These are phyloP conservation scores for Alloteropsis semialata DNA, from an alignment of 176 grass and related monocot genomes.

Conservation along the genomic window DNA sequence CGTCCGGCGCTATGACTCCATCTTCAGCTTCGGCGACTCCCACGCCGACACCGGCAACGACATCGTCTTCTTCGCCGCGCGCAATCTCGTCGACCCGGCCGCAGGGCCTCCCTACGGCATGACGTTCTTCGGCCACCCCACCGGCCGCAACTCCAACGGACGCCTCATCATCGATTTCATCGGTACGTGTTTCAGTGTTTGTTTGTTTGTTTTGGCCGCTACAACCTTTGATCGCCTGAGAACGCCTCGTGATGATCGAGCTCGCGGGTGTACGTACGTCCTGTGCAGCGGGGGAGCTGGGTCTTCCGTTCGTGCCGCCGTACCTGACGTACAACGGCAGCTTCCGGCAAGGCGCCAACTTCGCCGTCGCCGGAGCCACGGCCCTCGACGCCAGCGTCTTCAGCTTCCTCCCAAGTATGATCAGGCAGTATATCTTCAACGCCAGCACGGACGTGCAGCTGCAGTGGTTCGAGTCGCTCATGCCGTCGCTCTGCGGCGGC, in stretches of 20 bases:
- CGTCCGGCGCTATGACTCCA: background rate
- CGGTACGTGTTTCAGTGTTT: too few species aligned
- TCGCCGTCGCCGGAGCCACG: constrained; percentile 41
- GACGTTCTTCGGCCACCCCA: too few species aligned
- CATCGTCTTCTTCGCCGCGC: background rate
- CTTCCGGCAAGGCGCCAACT: constrained; percentile 48
- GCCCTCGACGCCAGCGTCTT: constrained; percentile 31
- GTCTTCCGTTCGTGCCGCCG: constrained; percentile 29
- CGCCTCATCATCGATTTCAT: too few species aligned
- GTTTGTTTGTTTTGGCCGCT: too few species aligned
- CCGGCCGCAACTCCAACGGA: too few species aligned
- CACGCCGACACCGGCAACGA: constrained; percentile 38
- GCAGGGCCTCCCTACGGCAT: too few species aligned
- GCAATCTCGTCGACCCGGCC: too few species aligned
- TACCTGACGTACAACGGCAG: constrained; percentile 30
- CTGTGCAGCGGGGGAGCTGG: constrained; percentile 35
- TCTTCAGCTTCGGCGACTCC: constrained; percentile 41
- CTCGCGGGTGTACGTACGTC: too few species aligned
- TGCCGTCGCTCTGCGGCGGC: constrained; percentile 21
- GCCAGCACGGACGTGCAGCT: constrained; percentile 42
- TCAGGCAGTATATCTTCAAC: background rate
- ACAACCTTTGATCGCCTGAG: too few species aligned
- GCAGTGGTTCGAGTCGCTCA: constrained; percentile 44
- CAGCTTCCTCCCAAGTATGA: background rate
- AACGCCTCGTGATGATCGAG: too few species aligned